phyloP scores from a whole-genome alignment of 495 filamentous ascomycete species.

The Penicillium argentinense region DNA sequence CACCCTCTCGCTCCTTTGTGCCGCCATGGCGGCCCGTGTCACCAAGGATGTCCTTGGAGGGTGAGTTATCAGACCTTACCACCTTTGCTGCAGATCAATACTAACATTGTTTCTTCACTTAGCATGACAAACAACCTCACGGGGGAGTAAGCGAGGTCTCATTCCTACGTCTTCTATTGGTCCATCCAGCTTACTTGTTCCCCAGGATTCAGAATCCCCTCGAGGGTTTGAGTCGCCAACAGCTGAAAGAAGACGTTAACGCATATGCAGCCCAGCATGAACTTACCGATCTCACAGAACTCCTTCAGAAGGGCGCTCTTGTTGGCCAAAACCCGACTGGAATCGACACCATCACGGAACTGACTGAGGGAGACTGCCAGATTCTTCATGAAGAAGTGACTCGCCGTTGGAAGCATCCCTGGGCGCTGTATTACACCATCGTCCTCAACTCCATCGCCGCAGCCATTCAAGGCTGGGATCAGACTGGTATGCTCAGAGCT shows the following conservation, averaged over 20 bases:
- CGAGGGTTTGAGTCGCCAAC: constrained; percentile 49
- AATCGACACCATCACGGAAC: constrained; percentile 54
- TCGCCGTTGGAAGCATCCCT: constrained; percentile 66
- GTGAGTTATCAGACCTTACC: background rate
- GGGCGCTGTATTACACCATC: constrained; percentile 64
- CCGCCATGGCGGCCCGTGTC: background rate
- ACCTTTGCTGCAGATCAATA: background rate
- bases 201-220: constrained; percentile 59
- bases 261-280: constrained; percentile 52
- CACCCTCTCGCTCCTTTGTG: too few relatives aligned
- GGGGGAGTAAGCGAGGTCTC: constrained; percentile 19
- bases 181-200: background rate
- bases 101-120: background rate
- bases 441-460: constrained; percentile 71
- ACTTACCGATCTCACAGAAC: constrained; percentile 47
- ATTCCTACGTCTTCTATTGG: background rate
- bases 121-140: constrained; percentile 21
- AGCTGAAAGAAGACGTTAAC: constrained; percentile 56
- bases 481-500: constrained; percentile 44
- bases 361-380: constrained; percentile 54
- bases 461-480: constrained; percentile 66
- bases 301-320: constrained; percentile 62
- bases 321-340: constrained; percentile 59
- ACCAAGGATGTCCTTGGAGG: background rate
- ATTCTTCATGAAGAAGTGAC: constrained; percentile 56